Evolutionary conservation across 2,329 filamentous ascomycete genomes (phyloP), one percentile per base, ranked within the genome.

Genomic region (Didymella exigua): DNA sequence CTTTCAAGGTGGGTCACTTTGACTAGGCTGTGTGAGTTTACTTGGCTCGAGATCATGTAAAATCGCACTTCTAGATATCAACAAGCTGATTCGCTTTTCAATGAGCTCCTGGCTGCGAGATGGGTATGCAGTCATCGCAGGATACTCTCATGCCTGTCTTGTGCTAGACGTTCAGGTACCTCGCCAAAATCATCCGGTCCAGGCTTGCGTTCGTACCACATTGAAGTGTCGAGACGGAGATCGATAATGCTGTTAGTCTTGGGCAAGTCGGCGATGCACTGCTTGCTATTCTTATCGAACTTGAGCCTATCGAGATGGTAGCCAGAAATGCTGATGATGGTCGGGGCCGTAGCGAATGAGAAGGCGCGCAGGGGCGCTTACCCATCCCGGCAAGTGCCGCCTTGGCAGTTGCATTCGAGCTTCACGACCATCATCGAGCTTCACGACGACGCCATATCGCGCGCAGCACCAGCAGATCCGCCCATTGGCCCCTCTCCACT

Each of bases 401-500:
- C 62, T 68, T 67, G 66, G 66, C 48, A 43, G 16, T 24, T 24
- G 31, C 47, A 29, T 45, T 63, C 56, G 61, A 68, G 62, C 56
- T 62, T 55, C 58, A 49, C 54, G 56, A 63, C 67, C 67, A 62
- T 65, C 63, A 67, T 44, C 56, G 56, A 64, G 61, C 65, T 63
- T 58, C 61, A 63, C 60, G 54, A 58, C 54, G 43, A 58, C 56
- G 49, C 50, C 43, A 29, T 44, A 49, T 48, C 61, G 54, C 55
- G 58, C 61, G 58, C 58, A 59, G 47, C 46, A 61, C 37, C 54
- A 60, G 47, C 31, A 60, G 33, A 36, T 23, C 47, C 42, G 49
- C 58, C 66, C 60, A 69, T 70, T 68, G 66, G 63, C 58, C 59
- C 50, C 40, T 63, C 57, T 55, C 47, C 57, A 57, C 61, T 66